phyloP scores from a whole-genome alignment of 108 stramenopile genomes.

The Stephanodiscus minutulus region DNA sequence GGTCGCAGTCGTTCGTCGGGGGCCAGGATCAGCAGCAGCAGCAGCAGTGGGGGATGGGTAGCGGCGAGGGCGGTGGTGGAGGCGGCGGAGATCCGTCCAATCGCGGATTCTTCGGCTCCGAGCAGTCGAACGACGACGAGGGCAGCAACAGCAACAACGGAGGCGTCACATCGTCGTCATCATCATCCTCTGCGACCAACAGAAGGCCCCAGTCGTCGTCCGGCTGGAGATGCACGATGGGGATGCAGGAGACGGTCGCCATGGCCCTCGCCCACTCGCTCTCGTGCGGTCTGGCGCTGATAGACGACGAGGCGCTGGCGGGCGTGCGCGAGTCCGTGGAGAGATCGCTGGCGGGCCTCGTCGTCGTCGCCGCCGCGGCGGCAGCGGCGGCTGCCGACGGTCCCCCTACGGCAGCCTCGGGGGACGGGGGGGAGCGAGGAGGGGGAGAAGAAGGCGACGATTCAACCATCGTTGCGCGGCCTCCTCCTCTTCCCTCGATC shows the following conservation, averaged over 20 bases:
- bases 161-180: not conserved
- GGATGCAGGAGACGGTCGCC: conserved; percentile 88
- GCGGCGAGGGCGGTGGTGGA: no score
- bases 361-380: not conserved
- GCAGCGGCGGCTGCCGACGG: conserved; percentile 22
- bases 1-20: not conserved
- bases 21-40: not conserved
- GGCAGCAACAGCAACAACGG: conserved; percentile 19
- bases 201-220: not conserved
- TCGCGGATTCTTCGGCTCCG: conserved; percentile 14
- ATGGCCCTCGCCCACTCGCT: conserved; percentile 86
- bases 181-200: conserved; percentile 5
- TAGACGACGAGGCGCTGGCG: conserved; percentile 74
- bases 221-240: conserved; percentile 59
- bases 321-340: conserved; percentile 59
- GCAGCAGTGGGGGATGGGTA: not conserved
- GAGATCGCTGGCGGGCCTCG: conserved; percentile 43
- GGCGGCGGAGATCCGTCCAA: not conserved
- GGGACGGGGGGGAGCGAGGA: not conserved
- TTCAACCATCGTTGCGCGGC: not conserved
- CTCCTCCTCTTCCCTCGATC: conserved; percentile 24
- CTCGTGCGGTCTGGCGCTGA: conserved; percentile 69
- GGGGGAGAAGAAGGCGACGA: not conserved
- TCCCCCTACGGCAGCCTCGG: no score
- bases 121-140: conserved; percentile 5